phyloP scores from a whole-genome alignment of 202 grass and related monocot species.

The Bolboschoenoplectus hybrid region DNA sequence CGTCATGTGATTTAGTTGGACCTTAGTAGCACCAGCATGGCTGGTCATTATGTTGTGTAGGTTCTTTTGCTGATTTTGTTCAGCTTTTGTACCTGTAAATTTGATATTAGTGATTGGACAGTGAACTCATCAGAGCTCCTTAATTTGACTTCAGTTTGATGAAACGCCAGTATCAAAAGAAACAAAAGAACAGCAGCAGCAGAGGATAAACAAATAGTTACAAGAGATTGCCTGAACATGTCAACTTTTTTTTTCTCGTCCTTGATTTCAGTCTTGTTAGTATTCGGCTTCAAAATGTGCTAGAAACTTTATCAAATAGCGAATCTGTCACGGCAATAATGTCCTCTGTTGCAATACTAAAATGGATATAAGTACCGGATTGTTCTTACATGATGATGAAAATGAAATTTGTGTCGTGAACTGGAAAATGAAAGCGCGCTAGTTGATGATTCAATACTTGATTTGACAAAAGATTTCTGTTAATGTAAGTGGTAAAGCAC shows the following conservation, averaged over 20 bases:
- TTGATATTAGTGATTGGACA: conserved; percentile 26
- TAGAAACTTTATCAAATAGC: background rate
- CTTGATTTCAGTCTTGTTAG: background rate
- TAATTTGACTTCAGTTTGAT: background rate
- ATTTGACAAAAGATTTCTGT: conserved; percentile 7
- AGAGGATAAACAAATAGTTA: background rate
- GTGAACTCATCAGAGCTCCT: background rate
- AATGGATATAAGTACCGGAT: background rate
- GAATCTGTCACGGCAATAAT: background rate
- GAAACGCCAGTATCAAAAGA: background rate
- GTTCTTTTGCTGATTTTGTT: conserved; percentile 24
- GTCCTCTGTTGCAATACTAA: background rate
- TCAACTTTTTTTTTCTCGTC: background rate
- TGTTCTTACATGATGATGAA: conserved; percentile 1
- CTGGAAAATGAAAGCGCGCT: background rate
- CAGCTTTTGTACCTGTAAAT: conserved; percentile 32
- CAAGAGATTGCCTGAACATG: background rate
- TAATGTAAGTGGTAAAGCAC: background rate
- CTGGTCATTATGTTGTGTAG: conserved; percentile 29
- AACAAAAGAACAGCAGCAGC: background rate
- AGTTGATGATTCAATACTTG: background rate
- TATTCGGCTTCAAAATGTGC: conserved; percentile 15
- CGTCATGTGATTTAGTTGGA: conserved; percentile 27
- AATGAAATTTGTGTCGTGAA: background rate
- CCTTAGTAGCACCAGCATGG: background rate